A percentile compares a stretch with the other conserved stretches of the same genome.
These are phyloP conservation scores for Monosporascus sp. DNA, from an alignment of 2,329 filamentous ascomycete species.

Conservation along the genomic window DNA sequence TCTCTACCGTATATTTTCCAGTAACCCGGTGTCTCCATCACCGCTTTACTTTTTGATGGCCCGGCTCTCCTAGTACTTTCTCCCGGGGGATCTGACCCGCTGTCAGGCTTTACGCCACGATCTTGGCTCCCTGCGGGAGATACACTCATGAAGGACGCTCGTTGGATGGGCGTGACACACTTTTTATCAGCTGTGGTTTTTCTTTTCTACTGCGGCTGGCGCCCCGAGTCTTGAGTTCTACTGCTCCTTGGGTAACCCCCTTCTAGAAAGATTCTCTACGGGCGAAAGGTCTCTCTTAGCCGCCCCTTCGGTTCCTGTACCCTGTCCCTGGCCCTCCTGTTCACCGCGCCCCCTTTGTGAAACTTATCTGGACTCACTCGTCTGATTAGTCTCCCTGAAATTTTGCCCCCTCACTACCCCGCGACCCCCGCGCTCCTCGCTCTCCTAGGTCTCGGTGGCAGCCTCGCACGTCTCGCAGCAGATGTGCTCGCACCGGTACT, in stretches of 20 bases:
- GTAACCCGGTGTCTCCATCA: neutral
- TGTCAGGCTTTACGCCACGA: neutral
- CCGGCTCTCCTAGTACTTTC: too few relatives aligned
- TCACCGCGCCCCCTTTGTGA: neutral
- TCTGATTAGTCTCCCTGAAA: neutral
- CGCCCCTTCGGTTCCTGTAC: neutral
- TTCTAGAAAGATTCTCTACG: too few relatives aligned
- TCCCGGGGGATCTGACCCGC: neutral
- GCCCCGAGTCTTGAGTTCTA: neutral
- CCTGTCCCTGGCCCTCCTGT: neutral
- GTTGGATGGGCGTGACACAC: neutral
- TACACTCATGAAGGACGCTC: neutral
- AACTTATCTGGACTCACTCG: neutral
- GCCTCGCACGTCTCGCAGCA: conserved; percentile 47
- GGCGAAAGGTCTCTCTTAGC: neutral
- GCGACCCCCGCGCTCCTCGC: neutral
- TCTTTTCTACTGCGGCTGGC: neutral
- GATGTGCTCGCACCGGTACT: conserved; percentile 48
- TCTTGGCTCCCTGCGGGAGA: neutral
- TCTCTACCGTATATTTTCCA: neutral
- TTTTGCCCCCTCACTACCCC: neutral
- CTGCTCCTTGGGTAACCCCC: neutral
- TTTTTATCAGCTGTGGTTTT: neutral
- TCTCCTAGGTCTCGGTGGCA: conserved; percentile 26
- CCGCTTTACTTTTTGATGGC: neutral